phyloP scores from a whole-genome alignment of 2,329 filamentous ascomycete genomes.

The Fusarium sp. region DNA sequence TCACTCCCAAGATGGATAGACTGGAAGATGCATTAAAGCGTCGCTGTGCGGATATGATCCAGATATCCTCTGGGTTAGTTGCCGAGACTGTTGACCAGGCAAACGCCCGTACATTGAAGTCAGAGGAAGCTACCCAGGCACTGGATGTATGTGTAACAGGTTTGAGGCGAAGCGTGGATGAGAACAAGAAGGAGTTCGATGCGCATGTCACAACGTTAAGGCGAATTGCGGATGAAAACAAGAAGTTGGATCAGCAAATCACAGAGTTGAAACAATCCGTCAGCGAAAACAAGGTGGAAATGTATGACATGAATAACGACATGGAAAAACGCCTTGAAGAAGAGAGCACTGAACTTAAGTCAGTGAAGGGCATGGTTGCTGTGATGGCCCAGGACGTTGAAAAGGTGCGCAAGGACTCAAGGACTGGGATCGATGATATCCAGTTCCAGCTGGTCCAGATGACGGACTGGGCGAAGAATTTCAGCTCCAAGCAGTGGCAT shows the following conservation, averaged over 20 bases:
- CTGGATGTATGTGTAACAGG: not conserved
- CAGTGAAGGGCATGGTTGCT: slow-evolving; percentile 2
- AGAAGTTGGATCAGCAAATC: not conserved
- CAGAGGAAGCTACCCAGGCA: slow-evolving; percentile 17
- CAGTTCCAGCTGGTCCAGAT: slow-evolving; percentile 53
- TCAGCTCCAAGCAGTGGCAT: slow-evolving; percentile 57
- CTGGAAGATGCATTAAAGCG: slow-evolving; percentile 16
- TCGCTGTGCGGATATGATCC: not conserved
- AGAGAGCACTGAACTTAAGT: slow-evolving; percentile 7
- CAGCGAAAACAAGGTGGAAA: not conserved
- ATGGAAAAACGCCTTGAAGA: not conserved
- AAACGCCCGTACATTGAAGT: slow-evolving; percentile 7
- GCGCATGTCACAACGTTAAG: not conserved
- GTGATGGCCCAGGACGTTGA: slow-evolving; percentile 7
- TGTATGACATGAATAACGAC: not conserved
- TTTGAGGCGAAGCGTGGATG: not conserved
- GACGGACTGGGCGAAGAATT: slow-evolving; percentile 60
- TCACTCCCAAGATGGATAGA: slow-evolving; percentile 10
- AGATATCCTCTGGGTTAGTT: slow-evolving; percentile 17
- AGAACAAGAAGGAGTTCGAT: not conserved
- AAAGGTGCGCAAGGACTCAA: slow-evolving; percentile 27
- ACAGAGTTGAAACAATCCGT: not conserved
- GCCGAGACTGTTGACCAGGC: slow-evolving; percentile 38
- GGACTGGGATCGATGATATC: slow-evolving; percentile 47
- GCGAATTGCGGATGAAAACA: not conserved